Percentiles rank a stretch among this genome's conserved stretches.
Evolutionary conservation across 176 grass and related monocot species (phyloP).

Genomic region (Musa schizocarpa): DNA sequence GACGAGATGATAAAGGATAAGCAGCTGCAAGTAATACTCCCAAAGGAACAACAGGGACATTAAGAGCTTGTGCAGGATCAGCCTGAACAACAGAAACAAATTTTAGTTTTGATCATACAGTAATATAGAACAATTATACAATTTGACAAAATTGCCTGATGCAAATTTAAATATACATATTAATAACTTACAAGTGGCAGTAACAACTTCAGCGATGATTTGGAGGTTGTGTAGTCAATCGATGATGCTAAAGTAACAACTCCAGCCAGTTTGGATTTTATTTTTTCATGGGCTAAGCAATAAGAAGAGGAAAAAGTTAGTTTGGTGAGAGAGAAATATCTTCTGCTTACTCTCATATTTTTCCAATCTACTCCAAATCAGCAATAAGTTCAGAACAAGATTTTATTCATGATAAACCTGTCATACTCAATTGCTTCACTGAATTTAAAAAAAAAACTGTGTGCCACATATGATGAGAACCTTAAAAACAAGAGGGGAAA

Average conservation of each 20-base stretch:
- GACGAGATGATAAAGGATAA: constrained; percentile 71
- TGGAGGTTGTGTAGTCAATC: constrained; percentile 89
- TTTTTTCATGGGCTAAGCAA: constrained; percentile 46
- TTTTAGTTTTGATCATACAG: constrained; percentile 16
- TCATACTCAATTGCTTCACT: background rate
- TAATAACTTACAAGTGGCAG: constrained; percentile 69
- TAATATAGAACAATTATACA: constrained; percentile 1
- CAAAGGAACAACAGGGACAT: constrained; percentile 74
- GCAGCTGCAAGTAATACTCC: constrained; percentile 64
- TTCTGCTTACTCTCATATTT: background rate
- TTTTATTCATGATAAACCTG: background rate
- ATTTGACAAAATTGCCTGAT: background rate
- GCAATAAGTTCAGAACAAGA: background rate
- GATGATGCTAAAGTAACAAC: constrained; percentile 90
- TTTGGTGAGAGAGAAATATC: constrained; percentile 5
- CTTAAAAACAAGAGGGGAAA: background rate
- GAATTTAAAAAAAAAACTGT: background rate
- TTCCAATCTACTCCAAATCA: background rate
- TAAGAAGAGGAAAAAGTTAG: constrained; percentile 25
- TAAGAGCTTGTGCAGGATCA: constrained; percentile 66
- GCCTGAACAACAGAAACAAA: constrained; percentile 45
- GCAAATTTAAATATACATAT: constrained; percentile 10
- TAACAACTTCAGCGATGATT: constrained; percentile 86
- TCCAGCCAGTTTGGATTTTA: constrained; percentile 49
- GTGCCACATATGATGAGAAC: background rate